Evolutionary conservation across 495 filamentous ascomycete genomes (phyloP).

Genomic region (Annulohypoxylon moriforme): DNA sequence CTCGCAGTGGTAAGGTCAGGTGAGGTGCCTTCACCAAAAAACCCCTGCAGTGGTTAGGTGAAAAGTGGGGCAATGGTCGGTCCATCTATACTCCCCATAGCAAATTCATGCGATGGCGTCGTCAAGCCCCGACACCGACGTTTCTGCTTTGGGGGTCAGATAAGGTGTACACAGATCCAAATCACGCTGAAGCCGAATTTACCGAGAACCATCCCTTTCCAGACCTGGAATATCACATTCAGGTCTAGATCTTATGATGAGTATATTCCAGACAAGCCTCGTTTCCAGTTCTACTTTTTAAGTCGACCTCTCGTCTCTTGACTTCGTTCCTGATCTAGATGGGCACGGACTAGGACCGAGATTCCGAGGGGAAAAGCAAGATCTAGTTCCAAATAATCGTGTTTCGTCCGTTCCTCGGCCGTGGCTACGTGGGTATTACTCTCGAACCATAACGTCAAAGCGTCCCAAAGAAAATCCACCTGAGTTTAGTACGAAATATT

Average conservation of each 20-base stretch:
- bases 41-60: too few species aligned
- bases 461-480: background rate
- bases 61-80: too few species aligned
- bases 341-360: background rate
- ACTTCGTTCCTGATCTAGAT: background rate
- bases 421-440: background rate
- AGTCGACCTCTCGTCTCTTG: background rate
- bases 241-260: background rate
- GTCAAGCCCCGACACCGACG: background rate
- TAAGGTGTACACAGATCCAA: background rate
- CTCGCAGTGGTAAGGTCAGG: too few species aligned
- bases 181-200: slow-evolving; percentile 1
- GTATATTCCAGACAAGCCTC: slow-evolving; percentile 1
- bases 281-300: background rate
- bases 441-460: slow-evolving; percentile 13
- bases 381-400: slow-evolving; percentile 10
- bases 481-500: background rate
- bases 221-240: background rate
- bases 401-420: slow-evolving; percentile 2
- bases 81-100: too few species aligned
- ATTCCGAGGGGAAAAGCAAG: slow-evolving; percentile 10
- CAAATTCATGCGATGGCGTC: slow-evolving; percentile 14
- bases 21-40: too few species aligned
- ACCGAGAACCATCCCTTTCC: background rate
- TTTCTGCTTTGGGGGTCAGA: background rate